These are phyloP conservation scores for Beauveria asiatica DNA, from an alignment of 2,329 filamentous ascomycete genomes.

Conservation along the genomic window DNA sequence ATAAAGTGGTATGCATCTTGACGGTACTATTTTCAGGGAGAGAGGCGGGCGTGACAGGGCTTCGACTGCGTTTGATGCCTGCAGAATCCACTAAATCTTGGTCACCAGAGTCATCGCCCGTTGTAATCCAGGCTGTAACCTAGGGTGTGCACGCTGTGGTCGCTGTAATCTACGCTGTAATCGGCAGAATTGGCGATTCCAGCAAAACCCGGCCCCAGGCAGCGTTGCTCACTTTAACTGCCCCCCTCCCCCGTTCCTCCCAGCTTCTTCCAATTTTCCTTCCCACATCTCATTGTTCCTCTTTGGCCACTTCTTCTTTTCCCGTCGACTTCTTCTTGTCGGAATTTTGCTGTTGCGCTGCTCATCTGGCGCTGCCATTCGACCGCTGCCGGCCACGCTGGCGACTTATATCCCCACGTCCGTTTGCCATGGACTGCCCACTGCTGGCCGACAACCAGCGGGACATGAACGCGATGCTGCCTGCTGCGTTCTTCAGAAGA, in stretches of 20 bases:
- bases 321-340: neutral
- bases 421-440: neutral
- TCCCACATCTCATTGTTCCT: slow-evolving; percentile 2
- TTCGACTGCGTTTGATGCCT: neutral
- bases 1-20: too few relatives aligned
- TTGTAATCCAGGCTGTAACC: too few relatives aligned
- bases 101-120: too few relatives aligned
- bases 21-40: too few relatives aligned
- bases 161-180: neutral
- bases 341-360: neutral
- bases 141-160: too few relatives aligned
- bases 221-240: slow-evolving; percentile 10
- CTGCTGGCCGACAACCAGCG: neutral
- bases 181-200: neutral
- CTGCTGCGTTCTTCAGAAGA: neutral
- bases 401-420: slow-evolving; percentile 6
- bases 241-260: slow-evolving; percentile 9
- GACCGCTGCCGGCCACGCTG: neutral
- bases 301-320: neutral
- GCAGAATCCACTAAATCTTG: neutral
- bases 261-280: slow-evolving; percentile 4
- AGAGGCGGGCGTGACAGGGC: too few relatives aligned
- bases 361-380: neutral
- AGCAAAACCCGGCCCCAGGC: neutral
- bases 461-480: neutral